phyloP scores from a whole-genome alignment of 1,284 basidiomycete species.

The Malassezia cuniculi region DNA sequence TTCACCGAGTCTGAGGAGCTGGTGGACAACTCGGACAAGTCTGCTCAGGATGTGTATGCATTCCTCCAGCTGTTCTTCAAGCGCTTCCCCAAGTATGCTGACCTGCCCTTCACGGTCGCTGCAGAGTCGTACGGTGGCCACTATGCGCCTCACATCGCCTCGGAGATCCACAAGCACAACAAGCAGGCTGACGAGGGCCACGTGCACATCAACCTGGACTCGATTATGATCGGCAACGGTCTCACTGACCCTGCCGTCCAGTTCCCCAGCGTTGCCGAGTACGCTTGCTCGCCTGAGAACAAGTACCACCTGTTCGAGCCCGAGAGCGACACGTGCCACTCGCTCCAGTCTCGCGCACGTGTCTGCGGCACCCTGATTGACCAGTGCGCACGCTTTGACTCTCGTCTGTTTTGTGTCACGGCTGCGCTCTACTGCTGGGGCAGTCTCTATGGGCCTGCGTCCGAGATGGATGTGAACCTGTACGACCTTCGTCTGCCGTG shows the following conservation, averaged over 20 bases:
- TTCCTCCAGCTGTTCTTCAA: conserved; percentile 76
- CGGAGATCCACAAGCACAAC: conserved; percentile 39
- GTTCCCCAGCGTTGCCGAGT: conserved; percentile 57
- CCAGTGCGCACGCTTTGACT: conserved; percentile 39
- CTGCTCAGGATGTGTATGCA: conserved; percentile 72
- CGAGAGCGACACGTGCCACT: conserved; percentile 56
- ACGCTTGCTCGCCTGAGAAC: conserved; percentile 52
- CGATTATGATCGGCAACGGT: conserved; percentile 43
- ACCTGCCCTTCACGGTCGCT: conserved; percentile 45
- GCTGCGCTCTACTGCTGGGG: conserved; percentile 48
- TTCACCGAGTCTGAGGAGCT: conserved; percentile 59
- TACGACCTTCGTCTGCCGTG: conserved; percentile 75
- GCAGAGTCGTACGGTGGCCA: conserved; percentile 58
- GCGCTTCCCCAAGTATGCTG: conserved; percentile 40
- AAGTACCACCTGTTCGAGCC: conserved; percentile 58
- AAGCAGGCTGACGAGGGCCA: conserved; percentile 26
- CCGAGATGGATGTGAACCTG: conserved; percentile 49
- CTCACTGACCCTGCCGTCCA: conserved; percentile 40
- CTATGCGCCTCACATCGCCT: conserved; percentile 39
- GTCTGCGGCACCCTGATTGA: conserved; percentile 56
- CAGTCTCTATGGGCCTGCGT: conserved; percentile 49
- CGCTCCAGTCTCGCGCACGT: conserved; percentile 56
- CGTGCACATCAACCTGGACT: conserved; percentile 33
- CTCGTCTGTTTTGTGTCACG: conserved; percentile 51
- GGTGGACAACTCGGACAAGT: conserved; percentile 60